Conservation (phyloP, 768 basidiomycete genomes). For the Boletus fagicola region DNA sequence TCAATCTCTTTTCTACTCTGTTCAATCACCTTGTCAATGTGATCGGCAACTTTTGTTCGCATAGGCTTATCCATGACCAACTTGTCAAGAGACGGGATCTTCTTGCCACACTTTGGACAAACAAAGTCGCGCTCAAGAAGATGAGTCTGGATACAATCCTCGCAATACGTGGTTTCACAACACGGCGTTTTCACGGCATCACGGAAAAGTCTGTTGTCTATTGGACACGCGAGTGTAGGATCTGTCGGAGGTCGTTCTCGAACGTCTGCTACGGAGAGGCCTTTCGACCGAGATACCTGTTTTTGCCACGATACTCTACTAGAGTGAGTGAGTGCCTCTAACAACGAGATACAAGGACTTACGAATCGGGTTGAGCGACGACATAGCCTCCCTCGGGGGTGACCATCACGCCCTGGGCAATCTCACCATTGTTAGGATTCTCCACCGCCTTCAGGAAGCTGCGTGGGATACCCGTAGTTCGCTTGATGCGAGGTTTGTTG, state of each 20-base stretch:
- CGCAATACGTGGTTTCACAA: constrained; percentile 88
- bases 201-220: constrained; percentile 90
- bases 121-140: constrained; percentile 93
- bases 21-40: constrained; percentile 80
- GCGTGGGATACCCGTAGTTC: constrained; percentile 97
- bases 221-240: constrained; percentile 75
- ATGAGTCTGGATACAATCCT: constrained; percentile 95
- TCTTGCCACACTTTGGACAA: constrained; percentile 88
- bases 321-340: neutral
- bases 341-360: constrained; percentile 34
- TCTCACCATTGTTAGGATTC: constrained; percentile 68
- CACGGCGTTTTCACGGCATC: constrained; percentile 96
- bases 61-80: constrained; percentile 75
- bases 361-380: constrained; percentile 95
- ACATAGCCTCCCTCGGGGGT: constrained; percentile 99
- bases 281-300: constrained; percentile 76
- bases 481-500: constrained; percentile 91
- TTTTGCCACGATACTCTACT: constrained; percentile 92
- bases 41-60: constrained; percentile 74
- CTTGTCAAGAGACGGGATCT: constrained; percentile 86
- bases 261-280: constrained; percentile 83
- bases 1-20: constrained; percentile 64
- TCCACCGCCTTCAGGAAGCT: constrained; percentile 97
- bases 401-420: constrained; percentile 92
- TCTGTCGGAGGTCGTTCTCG: constrained; percentile 84